Evolutionary conservation across 2,329 filamentous ascomycete genomes (phyloP).

Genomic region (Alternaria gansuensis): DNA sequence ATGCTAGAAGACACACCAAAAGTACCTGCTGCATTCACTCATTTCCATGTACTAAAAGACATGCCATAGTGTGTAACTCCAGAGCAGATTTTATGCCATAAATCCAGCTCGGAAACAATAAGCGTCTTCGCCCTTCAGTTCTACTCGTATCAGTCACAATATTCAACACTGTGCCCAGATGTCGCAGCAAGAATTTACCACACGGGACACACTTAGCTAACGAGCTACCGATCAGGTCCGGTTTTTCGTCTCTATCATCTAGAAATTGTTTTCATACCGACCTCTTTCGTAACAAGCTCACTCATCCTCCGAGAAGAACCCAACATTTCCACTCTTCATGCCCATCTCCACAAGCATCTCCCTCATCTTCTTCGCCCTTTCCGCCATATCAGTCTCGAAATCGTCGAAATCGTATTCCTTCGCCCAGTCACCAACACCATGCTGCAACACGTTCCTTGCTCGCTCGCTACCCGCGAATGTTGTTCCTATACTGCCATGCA

Average conservation of each 20-base stretch:
- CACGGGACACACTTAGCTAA: too few species aligned
- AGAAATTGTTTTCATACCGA: not conserved
- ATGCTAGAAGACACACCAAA: too few species aligned
- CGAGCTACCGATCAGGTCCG: too few species aligned
- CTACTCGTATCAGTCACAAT: too few species aligned
- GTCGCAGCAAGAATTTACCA: not conserved
- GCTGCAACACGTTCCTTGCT: conserved; percentile 78
- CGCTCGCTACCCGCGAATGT: conserved; percentile 63
- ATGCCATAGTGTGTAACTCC: too few species aligned
- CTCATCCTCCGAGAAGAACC: conserved; percentile 58
- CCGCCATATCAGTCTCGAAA: conserved; percentile 67
- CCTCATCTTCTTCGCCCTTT: conserved; percentile 70
- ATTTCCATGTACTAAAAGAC: too few species aligned
- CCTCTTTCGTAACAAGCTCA: conserved; percentile 17
- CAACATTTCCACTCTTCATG: conserved; percentile 66
- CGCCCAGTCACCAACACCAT: conserved; percentile 75
- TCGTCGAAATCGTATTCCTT: conserved; percentile 66
- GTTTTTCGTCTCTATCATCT: not conserved
- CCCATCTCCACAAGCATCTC: conserved; percentile 70
- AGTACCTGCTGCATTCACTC: too few species aligned
- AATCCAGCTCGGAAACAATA: too few species aligned
- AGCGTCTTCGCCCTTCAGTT: too few species aligned
- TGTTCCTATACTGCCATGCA: conserved; percentile 77
- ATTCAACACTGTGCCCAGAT: not conserved
- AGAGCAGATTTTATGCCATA: too few species aligned